phyloP scores from a whole-genome alignment of 176 grass and related monocot species.

The Aegilops bicornis region DNA sequence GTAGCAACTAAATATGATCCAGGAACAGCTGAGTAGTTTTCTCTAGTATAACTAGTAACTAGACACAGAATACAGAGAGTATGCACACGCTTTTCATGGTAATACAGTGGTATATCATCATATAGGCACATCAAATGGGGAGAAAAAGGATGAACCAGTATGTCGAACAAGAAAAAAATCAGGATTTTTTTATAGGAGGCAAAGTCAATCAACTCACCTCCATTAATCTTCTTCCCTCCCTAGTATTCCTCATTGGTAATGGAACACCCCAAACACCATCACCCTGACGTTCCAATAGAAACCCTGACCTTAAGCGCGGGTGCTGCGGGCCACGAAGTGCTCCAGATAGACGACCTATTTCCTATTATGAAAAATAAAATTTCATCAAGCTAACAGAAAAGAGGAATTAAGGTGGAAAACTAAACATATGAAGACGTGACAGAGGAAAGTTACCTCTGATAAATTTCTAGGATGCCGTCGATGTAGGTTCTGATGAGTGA shows the following conservation, averaged over 20 bases:
- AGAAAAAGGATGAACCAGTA: background rate
- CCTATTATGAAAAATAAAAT: conserved; percentile 23
- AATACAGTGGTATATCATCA: background rate
- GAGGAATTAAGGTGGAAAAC: background rate
- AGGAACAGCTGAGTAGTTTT: background rate
- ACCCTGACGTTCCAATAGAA: conserved; percentile 53
- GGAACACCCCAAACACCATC: conserved; percentile 64
- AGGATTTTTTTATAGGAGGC: no score
- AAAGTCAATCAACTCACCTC: conserved; percentile 40
- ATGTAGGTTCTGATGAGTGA: conserved; percentile 40
- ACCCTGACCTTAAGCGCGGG: conserved; percentile 45
- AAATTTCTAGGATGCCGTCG: conserved; percentile 49
- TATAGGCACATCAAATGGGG: background rate
- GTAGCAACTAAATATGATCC: background rate
- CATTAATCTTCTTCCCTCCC: conserved; percentile 64
- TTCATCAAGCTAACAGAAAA: background rate
- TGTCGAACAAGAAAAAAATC: background rate
- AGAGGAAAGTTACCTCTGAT: conserved; percentile 24
- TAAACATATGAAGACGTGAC: background rate
- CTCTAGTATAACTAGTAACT: background rate
- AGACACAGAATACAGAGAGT: background rate
- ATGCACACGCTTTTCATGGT: background rate
- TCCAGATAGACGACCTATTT: conserved; percentile 54
- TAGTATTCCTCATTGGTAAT: conserved; percentile 45
- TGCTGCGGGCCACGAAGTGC: conserved; percentile 42